Evolutionary conservation across 176 grass and related monocot genomes (phyloP).

Genomic region (Oryza rufipogon): DNA sequence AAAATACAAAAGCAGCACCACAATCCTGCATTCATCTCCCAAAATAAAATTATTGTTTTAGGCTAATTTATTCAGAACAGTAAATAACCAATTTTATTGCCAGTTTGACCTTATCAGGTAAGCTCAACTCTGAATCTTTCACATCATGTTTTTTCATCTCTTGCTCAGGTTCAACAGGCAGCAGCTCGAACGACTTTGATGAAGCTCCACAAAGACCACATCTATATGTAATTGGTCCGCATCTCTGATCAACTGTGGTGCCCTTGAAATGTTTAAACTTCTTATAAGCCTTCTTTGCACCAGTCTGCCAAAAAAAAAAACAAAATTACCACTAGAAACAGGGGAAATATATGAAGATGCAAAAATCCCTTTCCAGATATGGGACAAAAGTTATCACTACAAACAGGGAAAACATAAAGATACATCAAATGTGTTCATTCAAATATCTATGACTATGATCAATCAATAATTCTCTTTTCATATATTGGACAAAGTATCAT

Average conservation of each 20-base stretch:
- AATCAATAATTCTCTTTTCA: neutral
- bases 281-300: conserved; percentile 73
- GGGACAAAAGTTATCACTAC: neutral
- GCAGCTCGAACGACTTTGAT: conserved; percentile 68
- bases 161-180: conserved; percentile 53
- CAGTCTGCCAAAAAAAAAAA: conserved; percentile 66
- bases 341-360: conserved; percentile 9
- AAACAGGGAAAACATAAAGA: neutral
- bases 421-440: too few species aligned
- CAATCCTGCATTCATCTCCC: conserved; percentile 62
- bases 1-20: conserved; percentile 88
- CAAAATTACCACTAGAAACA: conserved; percentile 31
- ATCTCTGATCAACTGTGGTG: conserved; percentile 49
- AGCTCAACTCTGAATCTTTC: conserved; percentile 36
- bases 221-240: conserved; percentile 45
- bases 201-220: conserved; percentile 83
- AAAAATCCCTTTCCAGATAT: neutral
- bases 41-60: conserved; percentile 38
- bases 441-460: neutral
- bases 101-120: conserved; percentile 59
- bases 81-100: conserved; percentile 20
- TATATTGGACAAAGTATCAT: neutral
- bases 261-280: conserved; percentile 69
- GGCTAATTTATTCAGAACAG: conserved; percentile 13
- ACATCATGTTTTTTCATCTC: conserved; percentile 46